Conservation (phyloP, 371 early-diverging fungal genomes). For the Mucor mucedo region DNA sequence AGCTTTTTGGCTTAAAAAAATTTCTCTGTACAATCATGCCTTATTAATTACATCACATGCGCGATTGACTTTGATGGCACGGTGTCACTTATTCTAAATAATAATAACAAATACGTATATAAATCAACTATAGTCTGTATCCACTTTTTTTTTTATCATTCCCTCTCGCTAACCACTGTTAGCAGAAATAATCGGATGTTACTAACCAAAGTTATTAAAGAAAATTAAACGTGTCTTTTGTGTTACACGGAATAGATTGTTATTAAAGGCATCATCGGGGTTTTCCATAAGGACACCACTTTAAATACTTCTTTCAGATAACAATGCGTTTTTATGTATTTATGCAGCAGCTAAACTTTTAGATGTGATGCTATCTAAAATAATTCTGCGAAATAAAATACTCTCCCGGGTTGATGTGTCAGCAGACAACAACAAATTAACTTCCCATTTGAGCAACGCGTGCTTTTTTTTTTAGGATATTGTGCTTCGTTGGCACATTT, state of each 20-base stretch:
- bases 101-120: neutral
- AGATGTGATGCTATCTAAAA: too few species aligned
- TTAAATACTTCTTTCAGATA: neutral
- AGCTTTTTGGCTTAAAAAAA: conserved; percentile 1
- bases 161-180: neutral
- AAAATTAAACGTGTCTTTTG: conserved; percentile 2
- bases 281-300: neutral
- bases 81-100: conserved; percentile 10
- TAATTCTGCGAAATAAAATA: too few species aligned
- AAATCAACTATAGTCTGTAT: neutral
- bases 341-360: too few species aligned
- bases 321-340: too few species aligned
- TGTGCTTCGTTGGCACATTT: too few species aligned
- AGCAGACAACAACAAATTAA: neutral
- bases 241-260: conserved; percentile 2
- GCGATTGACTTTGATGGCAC: conserved; percentile 35
- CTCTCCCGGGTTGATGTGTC: neutral
- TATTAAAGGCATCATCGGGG: neutral
- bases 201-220: neutral
- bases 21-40: conserved; percentile 2
- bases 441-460: too few species aligned
- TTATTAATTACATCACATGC: conserved; percentile 27
- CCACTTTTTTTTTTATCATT: neutral
- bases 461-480: too few species aligned
- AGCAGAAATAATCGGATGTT: conserved; percentile 1